These are phyloP conservation scores for Yamadazyma epiphylla DNA, from an alignment of 1,139 yeast genomes.

Conservation along the genomic window DNA sequence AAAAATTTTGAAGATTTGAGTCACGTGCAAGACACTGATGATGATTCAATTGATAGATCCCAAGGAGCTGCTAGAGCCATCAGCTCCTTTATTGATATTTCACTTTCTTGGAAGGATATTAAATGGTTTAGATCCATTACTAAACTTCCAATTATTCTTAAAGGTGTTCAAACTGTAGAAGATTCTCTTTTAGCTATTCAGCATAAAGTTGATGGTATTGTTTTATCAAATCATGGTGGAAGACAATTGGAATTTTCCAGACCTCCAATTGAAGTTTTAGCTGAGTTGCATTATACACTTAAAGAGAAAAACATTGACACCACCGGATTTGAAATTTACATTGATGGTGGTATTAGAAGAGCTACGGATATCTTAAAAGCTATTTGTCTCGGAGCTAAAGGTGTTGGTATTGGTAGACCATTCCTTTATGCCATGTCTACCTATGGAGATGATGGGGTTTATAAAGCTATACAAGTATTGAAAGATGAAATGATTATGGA, in stretches of 20 bases:
- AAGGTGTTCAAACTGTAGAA: slow-evolving; percentile 69
- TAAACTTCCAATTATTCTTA: slow-evolving; percentile 61
- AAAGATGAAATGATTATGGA: slow-evolving; percentile 82
- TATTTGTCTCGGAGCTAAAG: slow-evolving; percentile 64
- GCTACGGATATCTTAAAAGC: slow-evolving; percentile 68
- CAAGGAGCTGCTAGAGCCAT: slow-evolving; percentile 91
- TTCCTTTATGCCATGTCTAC: slow-evolving; percentile 68
- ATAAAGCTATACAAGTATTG: slow-evolving; percentile 69
- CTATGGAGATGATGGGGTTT: slow-evolving; percentile 77
- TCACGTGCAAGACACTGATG: slow-evolving; percentile 63
- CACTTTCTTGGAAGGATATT: slow-evolving; percentile 64
- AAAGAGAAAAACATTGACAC: slow-evolving; percentile 40
- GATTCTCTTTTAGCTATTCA: slow-evolving; percentile 65
- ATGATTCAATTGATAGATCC: slow-evolving; percentile 47
- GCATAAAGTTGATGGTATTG: slow-evolving; percentile 58
- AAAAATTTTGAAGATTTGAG: slow-evolving; percentile 34
- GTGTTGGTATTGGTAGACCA: slow-evolving; percentile 74
- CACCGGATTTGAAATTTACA: slow-evolving; percentile 47
- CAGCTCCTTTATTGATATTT: slow-evolving; percentile 81
- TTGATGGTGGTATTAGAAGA: slow-evolving; percentile 70
- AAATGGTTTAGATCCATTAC: slow-evolving; percentile 56
- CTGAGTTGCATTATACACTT: slow-evolving; percentile 53
- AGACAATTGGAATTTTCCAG: slow-evolving; percentile 66
- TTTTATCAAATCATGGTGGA: slow-evolving; percentile 73
- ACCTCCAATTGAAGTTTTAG: slow-evolving; percentile 66